Percentiles rank a stretch among this genome's conserved stretches.
Conservation (phyloP, 2,329 filamentous ascomycete genomes). For the Penicillium fuscoglaucum region DNA sequence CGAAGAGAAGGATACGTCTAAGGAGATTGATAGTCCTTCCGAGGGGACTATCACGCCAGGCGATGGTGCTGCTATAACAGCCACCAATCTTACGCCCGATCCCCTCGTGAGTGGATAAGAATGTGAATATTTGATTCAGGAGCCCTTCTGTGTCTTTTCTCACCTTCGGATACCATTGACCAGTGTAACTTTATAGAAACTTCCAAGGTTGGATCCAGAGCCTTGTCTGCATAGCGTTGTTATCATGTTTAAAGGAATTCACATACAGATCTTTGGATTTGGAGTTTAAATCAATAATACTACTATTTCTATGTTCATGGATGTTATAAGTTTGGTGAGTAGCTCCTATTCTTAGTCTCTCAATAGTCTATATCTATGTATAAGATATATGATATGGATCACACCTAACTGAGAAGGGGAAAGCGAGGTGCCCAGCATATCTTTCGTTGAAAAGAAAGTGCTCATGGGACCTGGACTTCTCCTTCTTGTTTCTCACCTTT, state of each 20-base stretch:
- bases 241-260: not conserved
- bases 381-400: no score
- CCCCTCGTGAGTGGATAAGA: conserved; percentile 32
- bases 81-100: conserved; percentile 29
- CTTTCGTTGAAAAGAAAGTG: no score
- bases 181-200: not conserved
- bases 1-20: conserved; percentile 12
- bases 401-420: no score
- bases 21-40: conserved; percentile 7
- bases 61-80: conserved; percentile 14
- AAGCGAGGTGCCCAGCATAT: no score
- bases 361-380: no score
- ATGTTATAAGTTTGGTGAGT: no score
- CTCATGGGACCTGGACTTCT: no score
- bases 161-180: not conserved
- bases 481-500: no score
- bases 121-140: not conserved
- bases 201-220: not conserved
- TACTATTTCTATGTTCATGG: no score
- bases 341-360: no score
- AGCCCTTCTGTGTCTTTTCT: not conserved
- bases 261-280: not conserved
- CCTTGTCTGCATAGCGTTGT: not conserved
- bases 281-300: not conserved
- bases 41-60: conserved; percentile 16